phyloP scores from a whole-genome alignment of 1,139 yeast genomes.

The Casaregolazyma lundiana region DNA sequence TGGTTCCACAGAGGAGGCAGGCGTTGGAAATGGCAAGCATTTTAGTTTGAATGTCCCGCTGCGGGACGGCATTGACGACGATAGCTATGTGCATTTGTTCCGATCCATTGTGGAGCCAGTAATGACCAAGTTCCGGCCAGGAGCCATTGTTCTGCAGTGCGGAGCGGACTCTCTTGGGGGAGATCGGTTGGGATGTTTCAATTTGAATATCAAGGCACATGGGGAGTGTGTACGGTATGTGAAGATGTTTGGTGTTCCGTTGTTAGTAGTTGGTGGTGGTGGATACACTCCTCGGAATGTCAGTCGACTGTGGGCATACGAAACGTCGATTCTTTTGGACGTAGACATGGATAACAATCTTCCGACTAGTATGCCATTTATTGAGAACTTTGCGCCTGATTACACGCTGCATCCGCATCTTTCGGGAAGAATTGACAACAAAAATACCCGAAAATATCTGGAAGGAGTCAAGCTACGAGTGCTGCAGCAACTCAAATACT shows the following conservation, averaged over 20 bases:
- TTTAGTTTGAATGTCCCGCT: slow-evolving; percentile 90
- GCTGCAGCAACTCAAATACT: slow-evolving; percentile 72
- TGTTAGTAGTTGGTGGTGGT: slow-evolving; percentile 94
- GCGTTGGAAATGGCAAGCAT: slow-evolving; percentile 82
- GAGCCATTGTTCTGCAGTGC: slow-evolving; percentile 91
- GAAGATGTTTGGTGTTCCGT: slow-evolving; percentile 79
- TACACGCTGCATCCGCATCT: slow-evolving; percentile 83
- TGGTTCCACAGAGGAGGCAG: slow-evolving; percentile 72
- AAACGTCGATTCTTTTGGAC: slow-evolving; percentile 81
- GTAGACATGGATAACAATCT: slow-evolving; percentile 68
- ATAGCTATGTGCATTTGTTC: slow-evolving; percentile 70
- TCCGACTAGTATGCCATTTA: slow-evolving; percentile 76
- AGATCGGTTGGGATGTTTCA: slow-evolving; percentile 90
- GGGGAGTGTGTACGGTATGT: slow-evolving; percentile 91
- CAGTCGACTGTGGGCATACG: slow-evolving; percentile 91
- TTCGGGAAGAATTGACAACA: slow-evolving; percentile 84
- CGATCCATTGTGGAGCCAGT: slow-evolving; percentile 86
- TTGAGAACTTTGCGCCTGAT: slow-evolving; percentile 90
- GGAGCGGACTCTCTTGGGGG: slow-evolving; percentile 96
- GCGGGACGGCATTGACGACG: slow-evolving; percentile 94
- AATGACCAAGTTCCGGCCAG: slow-evolving; percentile 77
- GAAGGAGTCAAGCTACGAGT: slow-evolving; percentile 75
- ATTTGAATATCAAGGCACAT: slow-evolving; percentile 84
- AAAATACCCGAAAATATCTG: slow-evolving; percentile 75
- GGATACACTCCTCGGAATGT: slow-evolving; percentile 97